A percentile compares a stretch with the other conserved stretches of the same genome.
Evolutionary conservation across 2,329 filamentous ascomycete genomes (phyloP).

Genomic region (Aciculosporium take): DNA sequence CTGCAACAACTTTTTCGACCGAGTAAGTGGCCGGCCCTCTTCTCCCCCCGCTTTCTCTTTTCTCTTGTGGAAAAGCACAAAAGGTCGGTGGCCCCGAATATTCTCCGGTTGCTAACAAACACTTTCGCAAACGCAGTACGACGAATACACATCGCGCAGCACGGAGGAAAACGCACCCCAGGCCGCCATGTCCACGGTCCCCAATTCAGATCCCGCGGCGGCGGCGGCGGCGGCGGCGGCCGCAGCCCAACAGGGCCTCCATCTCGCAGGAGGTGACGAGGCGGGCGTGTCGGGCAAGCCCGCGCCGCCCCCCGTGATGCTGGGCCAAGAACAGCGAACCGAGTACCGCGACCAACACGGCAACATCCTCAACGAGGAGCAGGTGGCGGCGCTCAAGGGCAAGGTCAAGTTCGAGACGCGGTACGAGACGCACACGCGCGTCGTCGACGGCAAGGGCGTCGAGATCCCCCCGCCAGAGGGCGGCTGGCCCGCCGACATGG

Average conservation of each 20-base stretch:
- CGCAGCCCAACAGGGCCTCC: neutral
- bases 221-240: constrained; percentile 4
- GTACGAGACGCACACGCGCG: constrained; percentile 83
- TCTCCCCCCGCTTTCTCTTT: neutral
- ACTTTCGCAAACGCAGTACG: constrained; percentile 6
- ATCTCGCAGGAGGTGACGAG: neutral
- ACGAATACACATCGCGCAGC: constrained; percentile 8
- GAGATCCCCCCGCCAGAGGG: constrained; percentile 43
- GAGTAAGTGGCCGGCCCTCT: constrained; percentile 57
- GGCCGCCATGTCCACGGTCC: constrained; percentile 16
- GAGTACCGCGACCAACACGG: constrained; percentile 75
- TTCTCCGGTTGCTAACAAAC: too few species aligned
- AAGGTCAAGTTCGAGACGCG: constrained; percentile 92
- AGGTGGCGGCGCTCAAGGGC: constrained; percentile 73
- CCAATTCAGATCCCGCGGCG: constrained; percentile 12
- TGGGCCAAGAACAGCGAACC: constrained; percentile 60
- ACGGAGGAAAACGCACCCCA: constrained; percentile 11
- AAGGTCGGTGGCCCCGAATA: too few species aligned
- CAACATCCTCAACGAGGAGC: constrained; percentile 69
- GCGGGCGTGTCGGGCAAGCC: constrained; percentile 34
- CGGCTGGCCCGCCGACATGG: constrained; percentile 23
- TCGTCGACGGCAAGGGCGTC: constrained; percentile 68
- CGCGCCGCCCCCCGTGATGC: constrained; percentile 30
- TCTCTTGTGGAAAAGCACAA: too few species aligned
- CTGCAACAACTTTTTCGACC: constrained; percentile 81